Conservation (phyloP, 192 early-diverging fungal genomes). For the Coemansia sp. region DNA sequence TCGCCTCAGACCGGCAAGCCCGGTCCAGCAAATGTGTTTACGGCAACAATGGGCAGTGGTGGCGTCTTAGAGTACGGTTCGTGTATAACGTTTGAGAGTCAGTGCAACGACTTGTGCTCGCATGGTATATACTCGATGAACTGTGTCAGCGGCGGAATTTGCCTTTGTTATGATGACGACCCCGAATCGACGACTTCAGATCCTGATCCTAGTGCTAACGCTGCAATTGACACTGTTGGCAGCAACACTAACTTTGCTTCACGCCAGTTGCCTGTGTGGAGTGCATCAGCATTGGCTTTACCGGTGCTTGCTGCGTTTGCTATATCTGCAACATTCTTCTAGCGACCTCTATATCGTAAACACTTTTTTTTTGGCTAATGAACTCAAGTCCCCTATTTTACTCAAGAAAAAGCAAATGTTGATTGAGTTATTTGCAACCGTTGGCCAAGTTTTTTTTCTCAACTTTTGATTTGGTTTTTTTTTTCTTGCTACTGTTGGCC, state of each 20-base stretch:
- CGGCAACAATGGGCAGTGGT: slow-evolving; percentile 42
- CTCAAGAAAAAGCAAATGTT: not conserved
- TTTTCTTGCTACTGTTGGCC: not conserved
- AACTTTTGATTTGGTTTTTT: not conserved
- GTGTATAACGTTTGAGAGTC: slow-evolving; percentile 46
- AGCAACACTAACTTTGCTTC: slow-evolving; percentile 3
- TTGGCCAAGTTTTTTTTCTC: not conserved
- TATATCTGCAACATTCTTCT: slow-evolving; percentile 29
- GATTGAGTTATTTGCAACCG: slow-evolving; percentile 1
- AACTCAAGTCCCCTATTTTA: not conserved
- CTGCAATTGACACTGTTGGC: not conserved
- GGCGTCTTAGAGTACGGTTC: slow-evolving; percentile 43
- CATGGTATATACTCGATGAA: slow-evolving; percentile 46
- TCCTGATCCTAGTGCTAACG: slow-evolving; percentile 9
- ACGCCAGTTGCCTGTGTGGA: slow-evolving; percentile 17
- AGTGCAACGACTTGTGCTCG: slow-evolving; percentile 46
- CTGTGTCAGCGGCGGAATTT: slow-evolving; percentile 44
- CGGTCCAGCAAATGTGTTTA: slow-evolving; percentile 34
- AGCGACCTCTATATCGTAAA: not conserved
- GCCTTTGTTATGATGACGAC: slow-evolving; percentile 41
- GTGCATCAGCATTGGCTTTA: slow-evolving; percentile 16
- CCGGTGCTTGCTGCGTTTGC: slow-evolving; percentile 21
- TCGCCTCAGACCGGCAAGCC: slow-evolving; percentile 14
- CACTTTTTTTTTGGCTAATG: not conserved
- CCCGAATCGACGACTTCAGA: slow-evolving; percentile 18